These are phyloP conservation scores for Akanthomyces muscarius DNA, from an alignment of 2,329 filamentous ascomycete species.

Conservation along the genomic window DNA sequence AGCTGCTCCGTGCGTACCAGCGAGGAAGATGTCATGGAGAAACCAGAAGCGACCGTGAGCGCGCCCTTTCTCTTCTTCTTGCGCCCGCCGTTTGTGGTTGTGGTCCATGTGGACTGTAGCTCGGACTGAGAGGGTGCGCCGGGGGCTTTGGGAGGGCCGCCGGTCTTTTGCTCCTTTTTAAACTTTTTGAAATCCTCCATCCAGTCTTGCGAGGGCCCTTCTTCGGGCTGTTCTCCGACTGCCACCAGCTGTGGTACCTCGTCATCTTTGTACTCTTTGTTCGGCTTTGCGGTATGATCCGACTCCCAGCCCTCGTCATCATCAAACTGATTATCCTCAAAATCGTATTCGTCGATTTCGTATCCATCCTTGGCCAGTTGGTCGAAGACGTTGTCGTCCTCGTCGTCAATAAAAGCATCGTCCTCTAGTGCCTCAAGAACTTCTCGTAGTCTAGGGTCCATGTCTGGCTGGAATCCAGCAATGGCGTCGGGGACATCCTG, in stretches of 20 bases:
- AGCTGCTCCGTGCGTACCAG: constrained; percentile 84
- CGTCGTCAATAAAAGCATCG: constrained; percentile 84
- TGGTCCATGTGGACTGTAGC: constrained; percentile 67
- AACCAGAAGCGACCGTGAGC: constrained; percentile 78
- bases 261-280: constrained; percentile 50
- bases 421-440: constrained; percentile 92
- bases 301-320: constrained; percentile 90
- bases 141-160: constrained; percentile 33
- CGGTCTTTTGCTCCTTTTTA: constrained; percentile 70
- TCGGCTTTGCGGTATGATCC: constrained; percentile 82
- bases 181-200: constrained; percentile 90
- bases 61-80: constrained; percentile 95
- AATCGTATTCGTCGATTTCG: constrained; percentile 77
- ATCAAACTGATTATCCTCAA: constrained; percentile 62
- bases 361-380: constrained; percentile 63
- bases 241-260: constrained; percentile 47
- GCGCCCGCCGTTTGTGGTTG: constrained; percentile 73
- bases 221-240: constrained; percentile 48
- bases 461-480: constrained; percentile 92
- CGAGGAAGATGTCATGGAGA: constrained; percentile 89
- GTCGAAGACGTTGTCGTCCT: constrained; percentile 82
- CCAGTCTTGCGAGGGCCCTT: constrained; percentile 74
- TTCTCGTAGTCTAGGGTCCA: constrained; percentile 90
- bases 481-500: constrained; percentile 90
- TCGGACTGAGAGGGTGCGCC: constrained; percentile 53